Percentiles rank a stretch among this genome's conserved stretches.
phyloP scores from a whole-genome alignment of 805 yeast genomes.

The Monosporozyma aquatica region DNA sequence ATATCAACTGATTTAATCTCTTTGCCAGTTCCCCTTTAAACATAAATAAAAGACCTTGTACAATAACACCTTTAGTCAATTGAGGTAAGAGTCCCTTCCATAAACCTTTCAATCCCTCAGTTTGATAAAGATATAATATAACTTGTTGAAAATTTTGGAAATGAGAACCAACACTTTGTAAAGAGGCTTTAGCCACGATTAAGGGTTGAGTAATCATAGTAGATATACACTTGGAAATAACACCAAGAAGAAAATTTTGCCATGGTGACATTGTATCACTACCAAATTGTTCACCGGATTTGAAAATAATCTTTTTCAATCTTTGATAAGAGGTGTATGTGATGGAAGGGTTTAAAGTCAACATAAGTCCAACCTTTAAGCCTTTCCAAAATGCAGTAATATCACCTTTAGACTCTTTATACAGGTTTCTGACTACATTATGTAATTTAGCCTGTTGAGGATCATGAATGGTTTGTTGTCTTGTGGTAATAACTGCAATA shows the following conservation, averaged over 20 bases:
- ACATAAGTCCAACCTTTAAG: conserved; percentile 65
- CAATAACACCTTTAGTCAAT: conserved; percentile 68
- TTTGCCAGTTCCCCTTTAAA: conserved; percentile 58
- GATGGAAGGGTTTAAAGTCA: conserved; percentile 77
- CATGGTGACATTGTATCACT: conserved; percentile 39
- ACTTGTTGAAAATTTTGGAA: conserved; percentile 57
- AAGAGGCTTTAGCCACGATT: conserved; percentile 74
- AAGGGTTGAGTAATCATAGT: conserved; percentile 76
- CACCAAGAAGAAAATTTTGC: conserved; percentile 65
- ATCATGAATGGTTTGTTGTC: conserved; percentile 47
- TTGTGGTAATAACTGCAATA: conserved; percentile 62
- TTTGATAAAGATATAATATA: conserved; percentile 45
- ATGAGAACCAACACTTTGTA: conserved; percentile 45
- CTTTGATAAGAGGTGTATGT: conserved; percentile 77
- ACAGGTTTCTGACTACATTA: conserved; percentile 34
- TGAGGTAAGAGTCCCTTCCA: conserved; percentile 82
- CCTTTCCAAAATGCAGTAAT: conserved; percentile 74
- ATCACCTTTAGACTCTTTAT: conserved; percentile 53
- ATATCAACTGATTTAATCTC: conserved; percentile 8
- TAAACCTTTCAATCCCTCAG: conserved; percentile 56
- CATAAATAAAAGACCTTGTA: conserved; percentile 77
- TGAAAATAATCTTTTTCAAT: conserved; percentile 43
- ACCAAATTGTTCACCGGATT: conserved; percentile 16
- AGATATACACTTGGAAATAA: conserved; percentile 72
- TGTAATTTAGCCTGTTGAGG: conserved; percentile 22